Evolutionary conservation across 345 rosid species (phyloP).

Genomic region (Eutrema heterophyllum): DNA sequence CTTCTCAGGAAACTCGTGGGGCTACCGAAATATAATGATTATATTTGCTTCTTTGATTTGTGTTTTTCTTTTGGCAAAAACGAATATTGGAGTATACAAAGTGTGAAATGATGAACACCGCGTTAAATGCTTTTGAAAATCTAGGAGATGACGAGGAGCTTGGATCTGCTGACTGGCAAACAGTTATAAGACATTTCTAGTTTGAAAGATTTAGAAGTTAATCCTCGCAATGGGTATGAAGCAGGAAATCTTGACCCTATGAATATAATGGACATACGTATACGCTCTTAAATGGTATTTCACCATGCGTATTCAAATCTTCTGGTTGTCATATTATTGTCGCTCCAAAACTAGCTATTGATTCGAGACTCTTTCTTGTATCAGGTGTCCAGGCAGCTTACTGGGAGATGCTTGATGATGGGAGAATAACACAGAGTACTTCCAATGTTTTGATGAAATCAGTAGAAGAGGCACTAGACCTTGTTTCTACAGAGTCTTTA

Average conservation of each 20-base stretch:
- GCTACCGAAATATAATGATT: conserved; percentile 4
- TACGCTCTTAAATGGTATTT: conserved; percentile 80
- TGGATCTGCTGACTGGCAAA: conserved; percentile 88
- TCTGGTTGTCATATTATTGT: neutral
- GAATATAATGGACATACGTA: conserved; percentile 63
- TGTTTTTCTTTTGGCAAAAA: conserved; percentile 41
- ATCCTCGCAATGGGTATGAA: conserved; percentile 45
- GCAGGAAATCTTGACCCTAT: conserved; percentile 45
- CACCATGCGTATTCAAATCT: neutral
- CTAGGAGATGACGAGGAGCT: conserved; percentile 96
- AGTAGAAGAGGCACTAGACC: conserved; percentile 82
- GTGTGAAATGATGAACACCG: conserved; percentile 79
- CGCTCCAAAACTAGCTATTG: neutral
- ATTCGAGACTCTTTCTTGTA: conserved; percentile 6
- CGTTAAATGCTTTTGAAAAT: conserved; percentile 72
- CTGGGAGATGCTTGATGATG: conserved; percentile 94
- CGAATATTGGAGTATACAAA: conserved; percentile 75
- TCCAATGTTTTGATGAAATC: conserved; percentile 84
- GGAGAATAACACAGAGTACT: conserved; percentile 61
- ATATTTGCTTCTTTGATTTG: neutral
- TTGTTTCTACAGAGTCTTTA: conserved; percentile 49
- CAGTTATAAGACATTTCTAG: conserved; percentile 55
- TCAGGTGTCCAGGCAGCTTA: conserved; percentile 93
- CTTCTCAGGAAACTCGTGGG: conserved; percentile 76
- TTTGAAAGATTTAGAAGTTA: conserved; percentile 50